Evolutionary conservation across 768 basidiomycete genomes (phyloP), one percentile per base, ranked within the genome.

Genomic region (Suillus fuscotomentosus): DNA sequence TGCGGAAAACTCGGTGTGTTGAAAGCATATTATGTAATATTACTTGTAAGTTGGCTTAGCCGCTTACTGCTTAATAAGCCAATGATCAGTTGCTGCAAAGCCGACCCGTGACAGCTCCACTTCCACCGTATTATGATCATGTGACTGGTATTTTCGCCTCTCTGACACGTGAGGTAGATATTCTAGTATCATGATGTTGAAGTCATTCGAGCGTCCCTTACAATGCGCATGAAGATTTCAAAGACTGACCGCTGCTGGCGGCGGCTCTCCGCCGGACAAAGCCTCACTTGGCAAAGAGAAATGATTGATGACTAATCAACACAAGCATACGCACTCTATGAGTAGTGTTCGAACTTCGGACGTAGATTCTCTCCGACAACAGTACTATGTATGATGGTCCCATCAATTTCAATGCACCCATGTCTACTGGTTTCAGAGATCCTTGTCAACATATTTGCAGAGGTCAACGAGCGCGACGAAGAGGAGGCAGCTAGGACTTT

Each of bases 371-470:
- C 14, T 56, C n/a, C 41, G 41, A 34, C 34, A n/a, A 3, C n/a
- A 8, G 31, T 31, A 1, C 24, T 24, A 31, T 31, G 31, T 31
- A 20, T 14, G 14, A 59, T 59, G 22, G 41, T 27, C 11, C 8
- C 57, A 17, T 59, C 57, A 42, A 20, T 24, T 27, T 42, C 57
- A 59, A 11, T 59, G 24, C 57, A 59, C 11, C 57, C 57, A 59
- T 59, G 57, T 59, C 27, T 59, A 24, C 24, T 59, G 10, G 57
- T 59, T 27, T 59, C 57, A 42, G 57, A 59, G 57, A 59, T 59
- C 27, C 17, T 59, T 11, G 10, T 59, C 57, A 59, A 59, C 42
- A 59, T 59, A 17, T 59, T 59, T 17, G 57, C 57, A 42, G 57
- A 59, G 27, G 57, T 59, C 57, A 59, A 59, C 24, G 57, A 59